Evolutionary conservation across 495 filamentous ascomycete species (phyloP).

Genomic region (Jackrogersella multiformis): DNA sequence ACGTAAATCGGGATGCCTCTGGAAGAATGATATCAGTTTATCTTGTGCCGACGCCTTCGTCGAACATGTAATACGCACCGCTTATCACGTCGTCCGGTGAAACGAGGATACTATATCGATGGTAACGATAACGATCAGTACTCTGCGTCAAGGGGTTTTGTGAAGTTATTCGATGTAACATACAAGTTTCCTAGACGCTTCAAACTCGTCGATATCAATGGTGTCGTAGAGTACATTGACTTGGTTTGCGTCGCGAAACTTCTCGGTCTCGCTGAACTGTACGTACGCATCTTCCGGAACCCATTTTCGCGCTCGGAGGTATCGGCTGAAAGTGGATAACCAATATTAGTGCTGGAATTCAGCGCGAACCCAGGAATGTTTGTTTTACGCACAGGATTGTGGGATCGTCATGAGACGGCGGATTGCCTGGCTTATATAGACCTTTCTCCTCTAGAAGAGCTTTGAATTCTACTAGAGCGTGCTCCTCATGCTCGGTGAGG

Average conservation of each 20-base stretch:
- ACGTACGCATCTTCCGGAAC: constrained; percentile 74
- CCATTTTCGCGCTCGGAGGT: constrained; percentile 81
- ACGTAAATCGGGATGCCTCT: constrained; percentile 91
- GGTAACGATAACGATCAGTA: constrained; percentile 14
- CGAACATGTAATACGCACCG: constrained; percentile 40
- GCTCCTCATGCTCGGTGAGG: constrained; percentile 72
- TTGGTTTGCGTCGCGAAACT: constrained; percentile 82
- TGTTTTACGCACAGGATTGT: constrained; percentile 72
- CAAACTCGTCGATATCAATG: constrained; percentile 83
- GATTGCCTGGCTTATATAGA: constrained; percentile 67
- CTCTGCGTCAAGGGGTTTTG: neutral
- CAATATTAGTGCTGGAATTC: constrained; percentile 18
- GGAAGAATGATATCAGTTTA: constrained; percentile 11
- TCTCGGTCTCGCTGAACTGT: constrained; percentile 89
- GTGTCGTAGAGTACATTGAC: constrained; percentile 78
- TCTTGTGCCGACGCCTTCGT: neutral
- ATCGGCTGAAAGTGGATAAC: constrained; percentile 64
- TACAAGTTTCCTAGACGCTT: constrained; percentile 79
- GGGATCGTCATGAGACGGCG: constrained; percentile 78
- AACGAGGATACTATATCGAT: constrained; percentile 81
- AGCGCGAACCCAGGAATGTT: constrained; percentile 4
- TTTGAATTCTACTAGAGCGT: constrained; percentile 74
- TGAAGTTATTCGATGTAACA: constrained; percentile 34
- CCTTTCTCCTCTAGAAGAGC: constrained; percentile 67
- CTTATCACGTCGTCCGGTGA: constrained; percentile 86